Evolutionary conservation across 2,329 filamentous ascomycete species (phyloP), one percentile per base, ranked within the genome.

Genomic region (Colletotrichum siamense): DNA sequence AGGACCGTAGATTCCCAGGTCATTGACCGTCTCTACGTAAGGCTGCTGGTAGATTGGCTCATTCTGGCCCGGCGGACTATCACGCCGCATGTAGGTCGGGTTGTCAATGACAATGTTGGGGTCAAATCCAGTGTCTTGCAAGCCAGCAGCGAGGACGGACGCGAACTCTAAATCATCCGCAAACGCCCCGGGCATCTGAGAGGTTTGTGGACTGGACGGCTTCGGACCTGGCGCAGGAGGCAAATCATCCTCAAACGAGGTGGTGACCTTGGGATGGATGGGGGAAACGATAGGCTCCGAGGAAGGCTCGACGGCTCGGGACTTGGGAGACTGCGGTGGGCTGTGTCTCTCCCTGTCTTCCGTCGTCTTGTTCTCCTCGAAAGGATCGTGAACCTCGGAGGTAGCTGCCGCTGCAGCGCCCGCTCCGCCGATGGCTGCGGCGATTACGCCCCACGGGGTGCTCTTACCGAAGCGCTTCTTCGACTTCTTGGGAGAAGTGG

Each of bases 31-130:
- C 78, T 91, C 89, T 1, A 86, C 86, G 71, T 86, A 89, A 8
- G 91, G 88, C 18, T 85, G 84, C 70, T 85, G 84, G 79, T 92
- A 92, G 73, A 86, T 77, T 7, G 83, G 79, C 67, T 90, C 89
- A 78, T 91, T 89, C 6, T 91, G 90, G 6, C 90, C 90, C 6
- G 92, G 92, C 9, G 93, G 92, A 2, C 92, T 94, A 69, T 91
- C 89, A 32, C 93, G 91, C 67, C 88, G 89, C 78, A 91, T 91
- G 80, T 92, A 95, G 2, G 83, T 86, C 0, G 91, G 90, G 79
- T 95, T 89, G 62, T 94, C 87, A 44, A 94, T 93, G 62, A 95
- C 92, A 73, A 95, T 91, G 55, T 94, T 90, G 6, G 93, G 91
- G 80, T 95, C 90, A 78, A 95, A 95, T 0, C 94, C 94, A 62